phyloP scores from a whole-genome alignment of 1,139 yeast species.

The Arxiozyma telluris region DNA sequence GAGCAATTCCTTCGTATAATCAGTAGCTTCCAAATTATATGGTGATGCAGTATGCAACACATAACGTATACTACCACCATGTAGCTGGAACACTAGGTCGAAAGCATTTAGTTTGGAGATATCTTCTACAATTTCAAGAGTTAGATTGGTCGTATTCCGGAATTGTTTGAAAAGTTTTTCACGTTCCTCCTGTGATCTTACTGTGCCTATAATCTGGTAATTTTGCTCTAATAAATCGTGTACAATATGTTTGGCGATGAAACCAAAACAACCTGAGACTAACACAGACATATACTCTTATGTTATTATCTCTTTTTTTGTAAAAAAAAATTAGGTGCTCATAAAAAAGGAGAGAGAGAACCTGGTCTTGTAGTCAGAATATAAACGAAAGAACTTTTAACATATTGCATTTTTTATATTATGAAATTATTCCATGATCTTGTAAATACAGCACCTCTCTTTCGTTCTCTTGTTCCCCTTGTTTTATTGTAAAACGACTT shows the following conservation, averaged over 20 bases:
- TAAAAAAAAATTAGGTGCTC: no score
- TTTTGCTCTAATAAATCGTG: constrained; percentile 31
- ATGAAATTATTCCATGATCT: neutral
- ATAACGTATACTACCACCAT: constrained; percentile 39
- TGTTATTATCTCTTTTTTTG: no score
- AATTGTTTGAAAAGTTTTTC: constrained; percentile 32
- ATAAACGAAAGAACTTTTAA: neutral
- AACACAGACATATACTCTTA: constrained; percentile 25
- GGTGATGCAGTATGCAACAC: constrained; percentile 58
- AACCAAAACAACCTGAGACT: constrained; percentile 38
- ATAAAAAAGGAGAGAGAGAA: neutral
- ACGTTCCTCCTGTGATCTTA: constrained; percentile 44
- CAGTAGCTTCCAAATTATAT: constrained; percentile 32
- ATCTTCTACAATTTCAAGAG: constrained; percentile 44
- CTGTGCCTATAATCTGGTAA: constrained; percentile 50
- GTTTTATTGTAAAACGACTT: no score
- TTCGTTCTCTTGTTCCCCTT: neutral
- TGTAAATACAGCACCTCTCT: no score
- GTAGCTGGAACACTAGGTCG: constrained; percentile 38
- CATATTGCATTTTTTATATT: neutral
- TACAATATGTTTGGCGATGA: constrained; percentile 36
- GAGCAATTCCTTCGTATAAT: constrained; percentile 36
- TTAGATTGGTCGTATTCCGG: constrained; percentile 30
- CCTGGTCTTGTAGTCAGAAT: no score
- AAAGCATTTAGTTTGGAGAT: constrained; percentile 43